Percentiles rank a stretch among this genome's conserved stretches.
Conservation (phyloP, 306 rosid species). For the Trichosanthes cucumerina region DNA sequence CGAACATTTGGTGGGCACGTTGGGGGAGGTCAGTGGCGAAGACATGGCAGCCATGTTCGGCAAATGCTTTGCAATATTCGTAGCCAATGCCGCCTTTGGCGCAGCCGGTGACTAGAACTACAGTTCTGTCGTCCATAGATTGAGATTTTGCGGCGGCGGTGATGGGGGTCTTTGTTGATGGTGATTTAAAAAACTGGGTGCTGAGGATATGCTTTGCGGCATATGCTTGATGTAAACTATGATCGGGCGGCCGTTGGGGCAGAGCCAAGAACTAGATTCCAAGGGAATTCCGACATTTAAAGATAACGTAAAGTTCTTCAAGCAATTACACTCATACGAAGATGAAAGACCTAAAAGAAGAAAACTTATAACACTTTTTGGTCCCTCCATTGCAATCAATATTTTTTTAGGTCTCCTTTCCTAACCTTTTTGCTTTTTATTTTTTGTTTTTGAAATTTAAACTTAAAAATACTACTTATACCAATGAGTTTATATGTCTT, state of each 20-base stretch:
- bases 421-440: too few species aligned
- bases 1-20: constrained; percentile 39
- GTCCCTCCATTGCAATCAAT: too few species aligned
- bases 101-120: constrained; percentile 72
- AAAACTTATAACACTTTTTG: too few species aligned
- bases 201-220: constrained; percentile 1
- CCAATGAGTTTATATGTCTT: too few species aligned
- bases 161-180: neutral
- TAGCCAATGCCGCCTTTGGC: constrained; percentile 85
- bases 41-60: constrained; percentile 40
- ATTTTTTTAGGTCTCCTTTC: too few species aligned
- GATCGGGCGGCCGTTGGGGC: neutral
- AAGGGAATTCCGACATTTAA: neutral
- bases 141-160: neutral
- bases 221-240: constrained; percentile 10
- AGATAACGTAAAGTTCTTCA: neutral
- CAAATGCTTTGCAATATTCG: constrained; percentile 69
- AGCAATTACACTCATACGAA: neutral
- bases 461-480: too few species aligned
- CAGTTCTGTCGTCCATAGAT: constrained; percentile 31
- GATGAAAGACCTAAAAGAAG: neutral
- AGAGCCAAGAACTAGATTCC: neutral
- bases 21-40: constrained; percentile 51
- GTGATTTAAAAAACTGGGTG: neutral
- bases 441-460: too few species aligned